phyloP scores from a whole-genome alignment of 352 stramenopile genomes.

The Aphanomyces euteiches region DNA sequence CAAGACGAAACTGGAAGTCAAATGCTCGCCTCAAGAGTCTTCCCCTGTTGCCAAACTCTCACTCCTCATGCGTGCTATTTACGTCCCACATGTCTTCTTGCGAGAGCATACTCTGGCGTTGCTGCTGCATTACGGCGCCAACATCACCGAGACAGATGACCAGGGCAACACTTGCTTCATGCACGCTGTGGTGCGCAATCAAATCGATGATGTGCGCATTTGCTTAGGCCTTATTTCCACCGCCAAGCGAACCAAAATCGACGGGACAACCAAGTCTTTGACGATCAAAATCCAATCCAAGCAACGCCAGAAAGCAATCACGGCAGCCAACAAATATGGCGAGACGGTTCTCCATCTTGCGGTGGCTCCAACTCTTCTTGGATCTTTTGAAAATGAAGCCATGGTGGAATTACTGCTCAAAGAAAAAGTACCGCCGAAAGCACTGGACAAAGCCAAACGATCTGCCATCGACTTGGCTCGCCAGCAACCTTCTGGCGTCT shows the following conservation, averaged over 20 bases:
- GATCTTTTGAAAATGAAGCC: slow-evolving; percentile 60
- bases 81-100: slow-evolving; percentile 35
- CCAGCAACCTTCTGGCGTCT: slow-evolving; percentile 47
- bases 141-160: slow-evolving; percentile 44
- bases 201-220: slow-evolving; percentile 35
- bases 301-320: slow-evolving; percentile 46
- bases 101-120: slow-evolving; percentile 46
- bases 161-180: slow-evolving; percentile 60
- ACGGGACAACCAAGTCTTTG: slow-evolving; percentile 30
- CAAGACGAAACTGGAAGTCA: not conserved
- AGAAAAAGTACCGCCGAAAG: slow-evolving; percentile 39
- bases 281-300: slow-evolving; percentile 42
- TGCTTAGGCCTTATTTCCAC: not conserved
- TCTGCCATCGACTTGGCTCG: slow-evolving; percentile 56
- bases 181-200: slow-evolving; percentile 54
- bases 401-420: slow-evolving; percentile 51
- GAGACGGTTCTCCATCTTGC: slow-evolving; percentile 56
- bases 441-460: slow-evolving; percentile 40
- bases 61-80: slow-evolving; percentile 45
- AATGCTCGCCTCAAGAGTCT: slow-evolving; percentile 32
- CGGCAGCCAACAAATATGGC: slow-evolving; percentile 40
- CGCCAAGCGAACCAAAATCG: not conserved
- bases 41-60: slow-evolving; percentile 35
- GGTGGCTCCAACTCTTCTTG: slow-evolving; percentile 53
- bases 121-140: slow-evolving; percentile 57